Evolutionary conservation across 2,329 filamentous ascomycete genomes (phyloP), one percentile per base, ranked within the genome.

Genomic region (Apiospora rasikravindrae): DNA sequence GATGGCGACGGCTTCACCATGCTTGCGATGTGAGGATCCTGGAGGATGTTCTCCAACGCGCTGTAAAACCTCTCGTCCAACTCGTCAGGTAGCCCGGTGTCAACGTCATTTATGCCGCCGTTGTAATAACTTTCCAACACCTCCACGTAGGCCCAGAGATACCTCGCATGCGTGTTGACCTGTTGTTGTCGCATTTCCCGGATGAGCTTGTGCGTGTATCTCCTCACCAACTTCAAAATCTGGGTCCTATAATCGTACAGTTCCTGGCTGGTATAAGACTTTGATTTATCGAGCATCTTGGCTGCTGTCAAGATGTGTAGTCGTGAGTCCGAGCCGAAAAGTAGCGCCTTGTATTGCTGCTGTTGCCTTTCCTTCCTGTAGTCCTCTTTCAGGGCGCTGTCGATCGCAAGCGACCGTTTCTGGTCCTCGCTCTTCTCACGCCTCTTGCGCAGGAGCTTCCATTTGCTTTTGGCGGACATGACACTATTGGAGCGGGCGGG

Each of bases 141-240:
- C 2, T 71, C 70, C 19, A 71, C 70, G 29, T 71, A 71, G 4
- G 44, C 61, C 70, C 70, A 71, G n/a, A 71, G 45, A n/a, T 71
- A 71, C 6, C 49, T 16, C 22, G 70, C 57, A 26, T 71, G 57
- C 24, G 57, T 49, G 64, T 64, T 49, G 37, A 71, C 26, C 61
- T 71, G 40, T 2, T 49, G 40, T 26, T 42, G 29, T 2, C 70
- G 70, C 61, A 71, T 71, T 47, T 71, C 53, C 19, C 67, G 16
- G 7, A 71, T 66, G 10, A 71, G 42, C 24, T 37, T 66, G 19
- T 44, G 70, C 22, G 61, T 57, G 45, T 19, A 71, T 42, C 44
- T 57, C 24, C 42, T 66, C 64, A 71, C 40, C 37, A 66, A 42
- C n/a, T 47, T 67, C n/a, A 71, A 49, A 16, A 71, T 68, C 44